Evolutionary conservation across 2,329 filamentous ascomycete genomes (phyloP).

Genomic region (Plectosphaerella sp.): DNA sequence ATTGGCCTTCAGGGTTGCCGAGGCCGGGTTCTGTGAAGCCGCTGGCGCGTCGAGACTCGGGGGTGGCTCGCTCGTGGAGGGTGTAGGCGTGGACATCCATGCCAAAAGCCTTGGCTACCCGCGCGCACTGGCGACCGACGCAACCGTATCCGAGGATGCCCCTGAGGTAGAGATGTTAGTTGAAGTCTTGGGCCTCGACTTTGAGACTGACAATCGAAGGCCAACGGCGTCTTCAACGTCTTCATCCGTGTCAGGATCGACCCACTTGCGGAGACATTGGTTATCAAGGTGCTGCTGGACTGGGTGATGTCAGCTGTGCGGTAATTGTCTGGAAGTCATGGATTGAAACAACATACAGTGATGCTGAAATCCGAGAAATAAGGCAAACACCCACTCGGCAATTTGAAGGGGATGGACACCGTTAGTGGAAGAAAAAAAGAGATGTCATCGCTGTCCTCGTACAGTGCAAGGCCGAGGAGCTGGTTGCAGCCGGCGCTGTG

Average conservation of each 20-base stretch:
- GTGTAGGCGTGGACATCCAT: slow-evolving; percentile 75
- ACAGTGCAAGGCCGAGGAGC: slow-evolving; percentile 40
- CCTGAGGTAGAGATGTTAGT: not conserved
- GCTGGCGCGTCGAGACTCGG: slow-evolving; percentile 57
- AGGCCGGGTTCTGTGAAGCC: slow-evolving; percentile 67
- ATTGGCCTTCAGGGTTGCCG: slow-evolving; percentile 43
- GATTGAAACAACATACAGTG: slow-evolving; percentile 26
- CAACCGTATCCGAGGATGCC: slow-evolving; percentile 51
- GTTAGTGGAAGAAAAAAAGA: slow-evolving; percentile 51
- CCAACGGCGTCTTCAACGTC: not conserved
- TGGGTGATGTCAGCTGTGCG: slow-evolving; percentile 11
- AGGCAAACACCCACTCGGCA: slow-evolving; percentile 50
- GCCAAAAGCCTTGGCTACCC: slow-evolving; percentile 61
- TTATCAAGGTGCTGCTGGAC: slow-evolving; percentile 19
- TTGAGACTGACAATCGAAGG: not conserved
- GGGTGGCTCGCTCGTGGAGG: slow-evolving; percentile 61
- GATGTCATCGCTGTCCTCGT: slow-evolving; percentile 40
- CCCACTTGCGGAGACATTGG: not conserved
- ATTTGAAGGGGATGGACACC: slow-evolving; percentile 56
- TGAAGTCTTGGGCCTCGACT: too few relatives aligned
- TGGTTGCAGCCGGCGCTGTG: slow-evolving; percentile 50
- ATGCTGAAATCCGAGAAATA: slow-evolving; percentile 45
- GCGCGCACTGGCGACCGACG: slow-evolving; percentile 49
- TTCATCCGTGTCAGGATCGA: not conserved
- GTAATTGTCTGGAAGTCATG: too few relatives aligned